A percentile compares a stretch with the other conserved stretches of the same genome.
Evolutionary conservation across 2,329 filamentous ascomycete species (phyloP).

Genomic region (Trichoderma semiorbis): DNA sequence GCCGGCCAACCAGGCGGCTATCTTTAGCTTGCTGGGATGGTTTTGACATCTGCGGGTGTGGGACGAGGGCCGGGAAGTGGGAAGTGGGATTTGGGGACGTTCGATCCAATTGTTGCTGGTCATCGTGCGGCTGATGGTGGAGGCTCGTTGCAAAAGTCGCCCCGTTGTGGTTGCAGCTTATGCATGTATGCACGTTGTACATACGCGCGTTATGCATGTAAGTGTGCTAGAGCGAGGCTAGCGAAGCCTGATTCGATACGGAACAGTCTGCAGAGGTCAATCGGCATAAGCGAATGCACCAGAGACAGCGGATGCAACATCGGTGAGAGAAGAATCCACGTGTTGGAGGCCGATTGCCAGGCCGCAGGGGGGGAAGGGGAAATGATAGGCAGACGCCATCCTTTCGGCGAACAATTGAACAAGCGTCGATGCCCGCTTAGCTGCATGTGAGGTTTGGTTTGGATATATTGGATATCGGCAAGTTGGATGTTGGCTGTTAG

Average conservation of each 20-base stretch:
- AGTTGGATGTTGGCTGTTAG: neutral
- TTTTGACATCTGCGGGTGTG: constrained; percentile 17
- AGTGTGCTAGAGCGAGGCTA: neutral
- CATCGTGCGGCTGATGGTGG: constrained; percentile 14
- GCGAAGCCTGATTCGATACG: neutral
- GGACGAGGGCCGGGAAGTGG: constrained; percentile 13
- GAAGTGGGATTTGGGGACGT: constrained; percentile 7
- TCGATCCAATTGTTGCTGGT: constrained; percentile 7
- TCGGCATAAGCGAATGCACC: constrained; percentile 6
- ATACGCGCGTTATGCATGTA: constrained; percentile 5
- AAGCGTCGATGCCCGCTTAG: neutral
- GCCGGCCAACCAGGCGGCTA: constrained; percentile 10
- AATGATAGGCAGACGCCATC: constrained; percentile 3
- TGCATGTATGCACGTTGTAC: neutral
- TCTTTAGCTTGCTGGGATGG: constrained; percentile 15
- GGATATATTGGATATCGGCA: neutral
- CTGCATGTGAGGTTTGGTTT: neutral
- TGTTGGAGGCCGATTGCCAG: neutral
- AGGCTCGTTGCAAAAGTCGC: neutral
- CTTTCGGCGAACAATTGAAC: neutral
- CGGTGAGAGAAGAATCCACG: constrained; percentile 11
- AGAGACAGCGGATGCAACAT: constrained; percentile 10
- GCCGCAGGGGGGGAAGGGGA: neutral
- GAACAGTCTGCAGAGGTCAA: neutral
- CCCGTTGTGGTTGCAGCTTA: neutral